phyloP scores from a whole-genome alignment of 2,329 filamentous ascomycete genomes.

The Colletotrichum sp. region DNA sequence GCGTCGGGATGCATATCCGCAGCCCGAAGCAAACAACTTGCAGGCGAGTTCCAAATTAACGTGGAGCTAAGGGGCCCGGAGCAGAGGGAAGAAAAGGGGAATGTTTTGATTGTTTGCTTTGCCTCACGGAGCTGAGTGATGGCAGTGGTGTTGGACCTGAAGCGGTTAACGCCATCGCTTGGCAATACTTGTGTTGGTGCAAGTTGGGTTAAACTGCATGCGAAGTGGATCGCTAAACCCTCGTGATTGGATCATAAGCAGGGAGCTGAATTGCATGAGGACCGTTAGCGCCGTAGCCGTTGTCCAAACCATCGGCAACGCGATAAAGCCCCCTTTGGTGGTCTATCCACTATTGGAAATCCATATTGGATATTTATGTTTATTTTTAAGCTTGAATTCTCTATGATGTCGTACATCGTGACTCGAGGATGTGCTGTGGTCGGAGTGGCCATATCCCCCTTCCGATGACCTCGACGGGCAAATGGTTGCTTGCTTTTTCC shows the following conservation, averaged over 20 bases:
- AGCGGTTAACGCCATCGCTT: background rate
- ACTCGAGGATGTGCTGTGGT: background rate
- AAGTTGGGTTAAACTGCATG: background rate
- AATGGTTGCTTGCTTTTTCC: background rate
- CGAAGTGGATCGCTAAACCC: background rate
- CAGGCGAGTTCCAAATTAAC: background rate
- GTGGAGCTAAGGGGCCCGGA: background rate
- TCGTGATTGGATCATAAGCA: background rate
- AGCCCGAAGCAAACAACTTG: background rate
- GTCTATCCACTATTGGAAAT: background rate
- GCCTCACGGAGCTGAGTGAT: background rate
- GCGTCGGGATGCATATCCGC: background rate
- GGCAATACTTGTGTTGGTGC: background rate
- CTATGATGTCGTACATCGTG: background rate
- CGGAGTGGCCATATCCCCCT: background rate
- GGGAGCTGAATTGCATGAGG: background rate
- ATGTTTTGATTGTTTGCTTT: background rate
- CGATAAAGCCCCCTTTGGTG: background rate
- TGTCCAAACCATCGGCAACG: background rate
- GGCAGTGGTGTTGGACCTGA: background rate
- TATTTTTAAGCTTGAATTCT: background rate
- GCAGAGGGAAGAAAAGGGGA: background rate
- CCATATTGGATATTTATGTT: background rate
- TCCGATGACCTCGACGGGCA: background rate
- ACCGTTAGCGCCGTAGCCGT: background rate